Evolutionary conservation across 1,139 yeast genomes (phyloP).

Genomic region (Yamadazyma jaroonii): DNA sequence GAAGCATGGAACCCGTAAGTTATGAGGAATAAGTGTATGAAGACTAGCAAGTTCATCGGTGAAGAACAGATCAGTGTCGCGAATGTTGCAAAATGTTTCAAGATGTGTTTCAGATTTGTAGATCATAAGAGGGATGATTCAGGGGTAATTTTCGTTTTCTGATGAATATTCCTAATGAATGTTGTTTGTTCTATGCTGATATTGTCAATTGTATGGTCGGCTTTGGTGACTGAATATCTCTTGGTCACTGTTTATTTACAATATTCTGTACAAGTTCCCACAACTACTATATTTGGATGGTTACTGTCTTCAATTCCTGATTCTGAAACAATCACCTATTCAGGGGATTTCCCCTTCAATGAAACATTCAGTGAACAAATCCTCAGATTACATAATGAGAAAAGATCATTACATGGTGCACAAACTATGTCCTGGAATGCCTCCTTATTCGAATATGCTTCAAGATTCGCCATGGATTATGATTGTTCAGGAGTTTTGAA

Average conservation of each 20-base stretch:
- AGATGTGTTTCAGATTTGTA: constrained; percentile 1
- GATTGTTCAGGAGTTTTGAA: constrained; percentile 33
- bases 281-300: constrained; percentile 1
- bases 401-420: constrained; percentile 28
- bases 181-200: neutral
- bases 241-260: constrained; percentile 14
- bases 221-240: constrained; percentile 16
- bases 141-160: no score
- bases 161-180: no score
- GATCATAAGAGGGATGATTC: neutral
- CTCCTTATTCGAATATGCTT: constrained; percentile 29
- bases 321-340: constrained; percentile 5
- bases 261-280: constrained; percentile 4
- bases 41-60: constrained; percentile 1
- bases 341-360: constrained; percentile 16
- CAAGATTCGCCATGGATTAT: constrained; percentile 25
- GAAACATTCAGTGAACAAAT: constrained; percentile 24
- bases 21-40: neutral
- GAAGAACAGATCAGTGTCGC: neutral
- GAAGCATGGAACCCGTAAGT: constrained; percentile 9
- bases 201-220: neutral
- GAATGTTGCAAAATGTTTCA: constrained; percentile 8
- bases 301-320: neutral
- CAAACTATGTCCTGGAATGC: constrained; percentile 30
- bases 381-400: constrained; percentile 26